Evolutionary conservation across 495 filamentous ascomycete species (phyloP).

Genomic region (Penicillium chermesinum): DNA sequence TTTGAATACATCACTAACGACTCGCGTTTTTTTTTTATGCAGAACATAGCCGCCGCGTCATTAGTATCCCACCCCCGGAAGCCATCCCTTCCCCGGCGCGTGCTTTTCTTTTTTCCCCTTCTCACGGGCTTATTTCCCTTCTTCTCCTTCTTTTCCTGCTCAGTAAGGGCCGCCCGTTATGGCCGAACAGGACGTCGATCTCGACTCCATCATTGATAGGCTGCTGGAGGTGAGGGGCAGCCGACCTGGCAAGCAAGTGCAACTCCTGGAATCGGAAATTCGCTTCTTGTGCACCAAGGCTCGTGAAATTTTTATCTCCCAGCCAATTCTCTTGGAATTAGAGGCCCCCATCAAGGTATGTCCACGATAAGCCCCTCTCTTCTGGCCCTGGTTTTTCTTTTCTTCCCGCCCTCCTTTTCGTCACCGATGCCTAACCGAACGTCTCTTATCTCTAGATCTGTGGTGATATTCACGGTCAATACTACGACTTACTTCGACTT

Average conservation of each 20-base stretch:
- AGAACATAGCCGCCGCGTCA: conserved; percentile 40
- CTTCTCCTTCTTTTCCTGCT: conserved; percentile 22
- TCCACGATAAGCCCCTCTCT: not conserved
- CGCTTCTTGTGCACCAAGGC: conserved; percentile 98
- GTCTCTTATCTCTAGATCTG: conserved; percentile 63
- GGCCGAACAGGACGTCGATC: conserved; percentile 97
- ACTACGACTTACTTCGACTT: conserved; percentile 94
- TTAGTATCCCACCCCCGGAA: conserved; percentile 33
- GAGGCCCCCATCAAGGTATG: conserved; percentile 98
- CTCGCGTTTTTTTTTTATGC: conserved; percentile 8
- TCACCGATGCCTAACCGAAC: conserved; percentile 5
- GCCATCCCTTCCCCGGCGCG: conserved; percentile 28
- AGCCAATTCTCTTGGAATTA: conserved; percentile 94
- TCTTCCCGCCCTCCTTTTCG: no score
- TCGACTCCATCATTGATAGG: conserved; percentile 98
- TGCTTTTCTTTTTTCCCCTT: conserved; percentile 23
- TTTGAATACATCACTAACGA: conserved; percentile 16
- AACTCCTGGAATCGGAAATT: conserved; percentile 94
- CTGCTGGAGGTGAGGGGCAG: conserved; percentile 96
- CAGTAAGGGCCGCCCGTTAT: conserved; percentile 52
- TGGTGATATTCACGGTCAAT: conserved; percentile 98
- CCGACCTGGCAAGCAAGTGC: conserved; percentile 96
- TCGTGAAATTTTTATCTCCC: conserved; percentile 98
- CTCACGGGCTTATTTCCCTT: conserved; percentile 23
- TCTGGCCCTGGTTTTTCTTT: no score